Conservation (phyloP, 2,329 filamentous ascomycete genomes). For the Arthroderma sp. region DNA sequence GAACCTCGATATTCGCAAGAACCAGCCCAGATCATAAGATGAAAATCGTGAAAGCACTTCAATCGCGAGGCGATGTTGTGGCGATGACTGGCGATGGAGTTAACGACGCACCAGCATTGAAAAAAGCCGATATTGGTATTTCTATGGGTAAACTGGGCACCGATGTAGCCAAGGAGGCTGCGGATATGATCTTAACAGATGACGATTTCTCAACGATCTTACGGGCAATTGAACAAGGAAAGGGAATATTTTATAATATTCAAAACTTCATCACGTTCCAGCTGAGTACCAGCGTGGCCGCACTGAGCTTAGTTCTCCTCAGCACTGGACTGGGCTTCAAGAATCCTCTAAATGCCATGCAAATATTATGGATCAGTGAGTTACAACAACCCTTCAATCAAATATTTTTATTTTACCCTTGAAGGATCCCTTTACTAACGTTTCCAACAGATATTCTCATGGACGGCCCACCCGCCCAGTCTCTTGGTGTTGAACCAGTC, state of each 20-base stretch:
- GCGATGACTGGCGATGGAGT: conserved; percentile 99
- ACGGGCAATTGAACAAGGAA: conserved; percentile 93
- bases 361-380: conserved; percentile 99
- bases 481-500: conserved; percentile 86
- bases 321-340: conserved; percentile 89
- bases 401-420: background rate
- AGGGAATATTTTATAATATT: conserved; percentile 99
- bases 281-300: conserved; percentile 89
- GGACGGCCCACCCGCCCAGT: conserved; percentile 96
- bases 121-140: conserved; percentile 95
- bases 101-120: conserved; percentile 91
- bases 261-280: conserved; percentile 99
- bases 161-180: conserved; percentile 90
- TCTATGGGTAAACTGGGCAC: conserved; percentile 92
- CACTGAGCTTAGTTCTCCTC: conserved; percentile 77
- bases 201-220: conserved; percentile 88
- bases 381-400: conserved; percentile 19
- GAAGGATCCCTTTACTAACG: background rate
- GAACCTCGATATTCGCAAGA: conserved; percentile 87
- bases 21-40: conserved; percentile 97
- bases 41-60: conserved; percentile 86
- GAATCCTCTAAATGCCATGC: conserved; percentile 96
- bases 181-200: conserved; percentile 77
- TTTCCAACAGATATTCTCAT: conserved; percentile 75
- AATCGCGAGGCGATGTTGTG: conserved; percentile 87